Conservation (phyloP, 768 basidiomycete species). For the Lactarius hengduanensis region DNA sequence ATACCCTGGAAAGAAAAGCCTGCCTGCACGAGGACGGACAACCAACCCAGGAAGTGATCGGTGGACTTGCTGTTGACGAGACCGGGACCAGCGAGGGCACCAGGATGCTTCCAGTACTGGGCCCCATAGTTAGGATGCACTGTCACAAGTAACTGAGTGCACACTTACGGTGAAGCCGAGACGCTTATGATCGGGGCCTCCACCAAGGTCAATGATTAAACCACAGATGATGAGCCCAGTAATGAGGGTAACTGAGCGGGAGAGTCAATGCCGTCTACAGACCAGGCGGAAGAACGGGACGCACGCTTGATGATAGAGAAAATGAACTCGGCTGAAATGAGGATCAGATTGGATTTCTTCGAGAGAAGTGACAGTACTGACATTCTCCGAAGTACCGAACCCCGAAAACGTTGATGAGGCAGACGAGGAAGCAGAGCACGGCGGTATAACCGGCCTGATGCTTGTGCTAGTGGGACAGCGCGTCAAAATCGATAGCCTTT, state of each 20-base stretch:
- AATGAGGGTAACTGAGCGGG: conserved; percentile 51
- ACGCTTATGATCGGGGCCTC: conserved; percentile 64
- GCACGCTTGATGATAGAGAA: conserved; percentile 68
- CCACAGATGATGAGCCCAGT: conserved; percentile 59
- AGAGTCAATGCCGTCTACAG: conserved; percentile 26
- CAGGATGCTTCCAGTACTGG: conserved; percentile 73
- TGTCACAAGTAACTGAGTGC: conserved; percentile 25
- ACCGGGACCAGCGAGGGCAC: conserved; percentile 42
- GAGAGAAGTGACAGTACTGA: background rate
- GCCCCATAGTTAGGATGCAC: conserved; percentile 1
- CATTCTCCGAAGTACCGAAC: conserved; percentile 69
- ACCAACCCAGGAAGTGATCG: conserved; percentile 43
- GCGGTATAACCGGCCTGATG: conserved; percentile 59
- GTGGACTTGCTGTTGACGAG: conserved; percentile 37
- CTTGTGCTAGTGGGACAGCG: conserved; percentile 36
- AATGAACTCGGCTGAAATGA: conserved; percentile 51
- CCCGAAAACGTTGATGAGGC: conserved; percentile 66
- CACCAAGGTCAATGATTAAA: conserved; percentile 75
- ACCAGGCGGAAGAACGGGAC: conserved; percentile 37
- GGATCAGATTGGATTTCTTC: background rate
- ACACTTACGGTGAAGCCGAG: conserved; percentile 61
- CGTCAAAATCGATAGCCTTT: background rate
- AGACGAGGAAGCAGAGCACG: conserved; percentile 55
- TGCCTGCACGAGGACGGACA: conserved; percentile 49
- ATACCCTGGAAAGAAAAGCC: conserved; percentile 79